Evolutionary conservation across 164 flowering plant genomes (phyloP).

Genomic region (Tetrastigma voinierianum): DNA sequence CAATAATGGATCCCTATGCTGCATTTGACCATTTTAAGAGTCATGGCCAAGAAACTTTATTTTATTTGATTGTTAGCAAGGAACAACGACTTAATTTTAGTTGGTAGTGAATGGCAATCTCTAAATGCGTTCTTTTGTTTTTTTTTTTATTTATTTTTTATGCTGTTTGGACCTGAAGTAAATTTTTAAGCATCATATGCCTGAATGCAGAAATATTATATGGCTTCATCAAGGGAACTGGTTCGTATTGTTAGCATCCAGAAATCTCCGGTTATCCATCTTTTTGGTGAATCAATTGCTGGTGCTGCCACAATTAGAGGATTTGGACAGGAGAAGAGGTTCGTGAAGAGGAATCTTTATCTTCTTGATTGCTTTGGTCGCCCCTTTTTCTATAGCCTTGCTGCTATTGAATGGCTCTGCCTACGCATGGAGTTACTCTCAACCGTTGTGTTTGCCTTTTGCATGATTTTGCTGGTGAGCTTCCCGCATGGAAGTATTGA

Average conservation of each 20-base stretch:
- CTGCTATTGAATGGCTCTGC: slow-evolving; percentile 99
- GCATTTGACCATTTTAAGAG: too few species aligned
- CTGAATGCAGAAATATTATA: slow-evolving; percentile 86
- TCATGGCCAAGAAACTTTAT: too few species aligned
- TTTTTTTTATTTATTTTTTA: too few species aligned
- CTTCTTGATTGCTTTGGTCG: slow-evolving; percentile 96
- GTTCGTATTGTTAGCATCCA: slow-evolving; percentile 96
- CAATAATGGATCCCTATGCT: too few species aligned
- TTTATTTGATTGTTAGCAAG: too few species aligned
- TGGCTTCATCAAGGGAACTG: slow-evolving; percentile 96
- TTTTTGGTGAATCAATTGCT: slow-evolving; percentile 95
- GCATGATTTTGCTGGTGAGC: slow-evolving; percentile 94
- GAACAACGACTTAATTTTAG: too few species aligned
- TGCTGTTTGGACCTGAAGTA: too few species aligned
- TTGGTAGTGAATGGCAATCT: too few species aligned
- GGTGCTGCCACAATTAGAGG: slow-evolving; percentile 98
- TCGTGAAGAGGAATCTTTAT: slow-evolving; percentile 91
- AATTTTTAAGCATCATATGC: neutral
- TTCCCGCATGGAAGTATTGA: slow-evolving; percentile 92
- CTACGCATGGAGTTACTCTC: slow-evolving; percentile 96
- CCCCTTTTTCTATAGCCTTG: slow-evolving; percentile 94
- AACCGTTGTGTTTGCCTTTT: slow-evolving; percentile 94
- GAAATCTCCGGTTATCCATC: slow-evolving; percentile 93
- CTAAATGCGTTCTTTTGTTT: too few species aligned
- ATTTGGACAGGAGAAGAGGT: slow-evolving; percentile 93